Base-by-base conservation (phyloP, 495 filamentous ascomycete genomes). In the Podospora pseudoanserina region DNA sequence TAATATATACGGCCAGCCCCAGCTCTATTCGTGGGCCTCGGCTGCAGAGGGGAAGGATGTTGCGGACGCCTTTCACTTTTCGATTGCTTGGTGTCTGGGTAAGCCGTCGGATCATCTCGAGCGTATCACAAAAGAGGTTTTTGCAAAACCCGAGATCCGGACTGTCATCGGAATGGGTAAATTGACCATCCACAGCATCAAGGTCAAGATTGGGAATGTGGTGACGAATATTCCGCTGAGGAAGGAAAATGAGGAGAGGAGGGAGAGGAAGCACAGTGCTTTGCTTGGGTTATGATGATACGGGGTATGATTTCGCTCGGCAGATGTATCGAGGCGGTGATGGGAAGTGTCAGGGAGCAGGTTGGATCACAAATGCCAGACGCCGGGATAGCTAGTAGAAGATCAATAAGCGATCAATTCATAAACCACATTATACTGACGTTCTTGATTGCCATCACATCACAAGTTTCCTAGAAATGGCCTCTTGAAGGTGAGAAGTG, bases 171-270 rank as follows among this genome's bases (percentile, higher is more conserved):
- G 66, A 67, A 71, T 3, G 62, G 60, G 20, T 69, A 68, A 9
- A 6, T 72, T 90, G 26, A 67, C 59, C 4, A 82, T 89, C 23
- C 70, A 79, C 15, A 81, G 79, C 2, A 73, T 92, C 67, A 96
- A 94, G 80, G 86, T 81, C 20, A 95, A 93, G 79, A 87, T 93
- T 74, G 93, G 92, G 4, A 94, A 93, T 70, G 78, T 85, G 19
- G 85, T 94, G 9, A 85, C 85, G 20, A 84, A 81, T 69, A 79
- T 90, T 4, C 71, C 78, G 11, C 76, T 91, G 66, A 57, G 65
- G 70, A 58, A 70, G 73, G 68, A 68, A 55, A 67, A 67, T 55
- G 62, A 44, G 63, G 15, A 53, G 60, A 26, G 65, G 13, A 58
- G 13, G 5, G 13, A 49, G 39, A 49, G 39, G 39, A 49, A 13